These are phyloP conservation scores for Penicillium lividum DNA, from an alignment of 495 filamentous ascomycete species.

Conservation along the genomic window DNA sequence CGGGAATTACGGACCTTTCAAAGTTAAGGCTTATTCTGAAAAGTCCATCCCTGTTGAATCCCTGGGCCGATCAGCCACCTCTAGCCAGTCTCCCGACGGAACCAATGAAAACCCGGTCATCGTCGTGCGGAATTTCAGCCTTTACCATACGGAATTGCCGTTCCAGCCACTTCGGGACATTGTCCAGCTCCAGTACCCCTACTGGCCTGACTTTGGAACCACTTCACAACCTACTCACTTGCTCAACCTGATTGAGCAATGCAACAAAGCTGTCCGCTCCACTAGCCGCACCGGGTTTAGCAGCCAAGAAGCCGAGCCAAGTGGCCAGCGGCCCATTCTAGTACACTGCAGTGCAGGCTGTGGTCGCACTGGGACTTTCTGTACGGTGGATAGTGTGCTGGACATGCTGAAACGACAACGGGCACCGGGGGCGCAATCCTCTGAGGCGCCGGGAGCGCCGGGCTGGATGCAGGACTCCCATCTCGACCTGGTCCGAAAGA, in stretches of 20 bases:
- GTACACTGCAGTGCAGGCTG: conserved; percentile 97
- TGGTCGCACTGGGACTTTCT: conserved; percentile 93
- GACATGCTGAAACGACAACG: conserved; percentile 88
- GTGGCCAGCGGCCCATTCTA: conserved; percentile 66
- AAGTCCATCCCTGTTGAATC: conserved; percentile 73
- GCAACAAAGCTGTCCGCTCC: conserved; percentile 55
- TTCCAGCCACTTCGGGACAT: conserved; percentile 90
- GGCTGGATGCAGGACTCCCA: conserved; percentile 52
- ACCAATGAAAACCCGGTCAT: conserved; percentile 66
- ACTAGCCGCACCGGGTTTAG: conserved; percentile 35
- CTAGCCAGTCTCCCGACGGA: conserved; percentile 21
- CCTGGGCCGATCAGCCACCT: conserved; percentile 15
- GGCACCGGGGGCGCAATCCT: conserved; percentile 18
- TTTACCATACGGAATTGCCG: conserved; percentile 73
- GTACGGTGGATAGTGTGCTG: conserved; percentile 91
- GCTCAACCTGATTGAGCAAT: conserved; percentile 82
- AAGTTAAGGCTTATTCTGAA: conserved; percentile 76
- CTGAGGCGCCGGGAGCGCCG: background rate
- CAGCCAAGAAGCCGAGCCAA: conserved; percentile 55
- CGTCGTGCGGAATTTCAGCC: conserved; percentile 81
- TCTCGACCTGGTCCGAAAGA: conserved; percentile 77
- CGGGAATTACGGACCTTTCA: conserved; percentile 77
- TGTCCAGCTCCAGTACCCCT: conserved; percentile 90
- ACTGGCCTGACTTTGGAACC: conserved; percentile 95
- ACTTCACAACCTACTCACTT: conserved; percentile 87